phyloP scores from a whole-genome alignment of 805 yeast species.

The Osmozyma mogii region DNA sequence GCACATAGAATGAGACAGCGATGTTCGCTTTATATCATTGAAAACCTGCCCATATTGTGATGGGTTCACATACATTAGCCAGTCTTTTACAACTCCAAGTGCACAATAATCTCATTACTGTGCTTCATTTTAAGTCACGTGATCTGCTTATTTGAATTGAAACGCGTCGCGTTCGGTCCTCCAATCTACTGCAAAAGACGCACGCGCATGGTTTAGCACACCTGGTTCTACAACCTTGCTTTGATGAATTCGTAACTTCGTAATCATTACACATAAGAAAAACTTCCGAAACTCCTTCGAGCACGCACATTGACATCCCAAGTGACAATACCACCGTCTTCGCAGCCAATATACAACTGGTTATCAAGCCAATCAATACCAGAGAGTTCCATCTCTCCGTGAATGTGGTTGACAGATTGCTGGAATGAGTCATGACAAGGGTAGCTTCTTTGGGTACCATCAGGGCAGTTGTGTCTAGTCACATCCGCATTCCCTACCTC shows the following conservation, averaged over 20 bases:
- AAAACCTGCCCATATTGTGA: constrained; percentile 61
- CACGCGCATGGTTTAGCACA: too few relatives aligned
- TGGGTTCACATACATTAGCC: constrained; percentile 66
- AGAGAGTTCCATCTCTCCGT: constrained; percentile 37
- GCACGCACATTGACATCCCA: constrained; percentile 67
- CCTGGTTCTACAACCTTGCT: too few relatives aligned
- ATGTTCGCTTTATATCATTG: constrained; percentile 57
- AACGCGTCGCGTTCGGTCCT: too few relatives aligned
- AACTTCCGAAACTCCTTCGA: constrained; percentile 54
- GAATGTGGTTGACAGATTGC: constrained; percentile 25
- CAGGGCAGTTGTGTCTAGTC: too few relatives aligned
- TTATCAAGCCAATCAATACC: constrained; percentile 31
- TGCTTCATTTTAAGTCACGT: too few relatives aligned
- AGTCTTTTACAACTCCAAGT: too few relatives aligned
- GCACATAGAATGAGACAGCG: constrained; percentile 88
- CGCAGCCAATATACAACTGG: constrained; percentile 32
- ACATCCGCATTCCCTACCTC: background rate
- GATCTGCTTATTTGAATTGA: too few relatives aligned
- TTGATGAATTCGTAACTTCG: too few relatives aligned
- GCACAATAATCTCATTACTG: too few relatives aligned
- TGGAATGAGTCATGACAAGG: constrained; percentile 23
- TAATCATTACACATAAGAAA: constrained; percentile 25
- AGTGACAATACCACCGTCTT: constrained; percentile 55
- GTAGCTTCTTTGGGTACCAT: too few relatives aligned
- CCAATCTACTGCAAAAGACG: too few relatives aligned